Base-by-base conservation (phyloP, 2,329 filamentous ascomycete genomes). In the Colletotrichum phormii region DNA sequence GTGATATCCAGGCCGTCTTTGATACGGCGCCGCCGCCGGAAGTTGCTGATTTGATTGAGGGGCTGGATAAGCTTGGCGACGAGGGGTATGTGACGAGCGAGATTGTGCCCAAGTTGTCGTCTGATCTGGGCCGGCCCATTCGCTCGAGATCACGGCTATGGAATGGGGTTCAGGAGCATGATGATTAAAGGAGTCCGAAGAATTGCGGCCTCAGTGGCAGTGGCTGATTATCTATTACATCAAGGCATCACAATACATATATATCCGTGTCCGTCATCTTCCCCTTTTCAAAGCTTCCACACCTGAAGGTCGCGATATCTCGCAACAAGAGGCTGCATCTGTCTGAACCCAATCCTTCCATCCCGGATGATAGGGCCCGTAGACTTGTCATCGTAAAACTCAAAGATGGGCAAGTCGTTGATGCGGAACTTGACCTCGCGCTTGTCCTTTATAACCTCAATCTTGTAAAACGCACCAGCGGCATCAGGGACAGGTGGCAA, bases 1-100 rank as follows among this genome's bases (percentile, higher is more conserved):
- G 88, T 1, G 90, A 91, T 76, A 81, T 91, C 46, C 87, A 89
- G 70, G 86, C 88, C 1, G 89, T 91, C 1, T 91, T 92, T 74
- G 88, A 91, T 60, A 83, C 86, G 11, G 85, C 89, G 54, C 88
- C 89, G n/a, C 89, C 90, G 15, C 82, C 85, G 60, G 77, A 78
- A 1, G 75, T 83, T 13, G 72, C 79, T 7, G 78, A 80, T 64
- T 79, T 79, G 42, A 80, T 82, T n/a, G 81, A 74, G 69, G 42
- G 42, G 15, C 33, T 75, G 58, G 69, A 75, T 22, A 49, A 54
- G 35, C 46, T 73, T 12, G 72, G 37, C 22, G 73, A 67, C 6
- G 49, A 49, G 60, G 60, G 26, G 5, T 59, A 53, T 7, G 71
- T 49, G 31, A 33, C 54, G 51, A 57, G 37, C 0, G 64, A 58